Base-by-base conservation (phyloP, 2,329 filamentous ascomycete genomes). In the Botrytis hyacinthi region DNA sequence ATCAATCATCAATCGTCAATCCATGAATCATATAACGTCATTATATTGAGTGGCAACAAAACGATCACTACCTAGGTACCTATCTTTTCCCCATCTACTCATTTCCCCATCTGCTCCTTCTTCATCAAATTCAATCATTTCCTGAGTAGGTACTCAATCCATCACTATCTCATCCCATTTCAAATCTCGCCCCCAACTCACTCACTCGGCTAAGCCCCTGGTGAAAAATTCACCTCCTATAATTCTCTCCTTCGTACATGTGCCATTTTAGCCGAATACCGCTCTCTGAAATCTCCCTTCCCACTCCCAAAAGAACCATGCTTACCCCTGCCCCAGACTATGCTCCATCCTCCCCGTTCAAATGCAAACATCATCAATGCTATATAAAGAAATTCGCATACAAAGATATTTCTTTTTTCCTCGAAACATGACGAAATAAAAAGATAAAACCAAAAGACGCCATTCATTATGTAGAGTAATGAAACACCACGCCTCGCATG, bases 381-480 rank as follows among this genome's bases (percentile, higher is more conserved):
- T 40, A 40, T 67, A 40, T 32, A 37, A 67, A 37, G 14, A 10
- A 67, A n/a, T 9, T 20, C 46, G 48, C 29, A 66, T 10, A 46
- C n/a, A 12, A 63, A 57, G n/a, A 57, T 29, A 57, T 57, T 57
- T 57, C 51, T 57, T 32, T 29, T 54, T 16, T 40, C 46, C 32
- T 40, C n/a, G 3, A 68, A 68, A 12, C 32, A 54, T 54, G 46
- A 54, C 54, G n/a, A 16, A 26, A 65, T 22, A 46, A 26, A 29
- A 54, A 54, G 51, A 32, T n/a, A 20, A 51, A n/a, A 22, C 51
- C 60, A 18, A 10, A 42, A 63, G 10, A 63, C 65, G 44, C 70
- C 60, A 37, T 37, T 71, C 57, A 71, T 71, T 32, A 54, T 66
- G 26, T 32, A 40, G 48, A 65, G 4, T 29, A 42, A 63, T 29